Percentiles rank a stretch among this genome's conserved stretches.
phyloP scores from a whole-genome alignment of 2,329 filamentous ascomycete genomes.

The Hyphodiscus sp. region DNA sequence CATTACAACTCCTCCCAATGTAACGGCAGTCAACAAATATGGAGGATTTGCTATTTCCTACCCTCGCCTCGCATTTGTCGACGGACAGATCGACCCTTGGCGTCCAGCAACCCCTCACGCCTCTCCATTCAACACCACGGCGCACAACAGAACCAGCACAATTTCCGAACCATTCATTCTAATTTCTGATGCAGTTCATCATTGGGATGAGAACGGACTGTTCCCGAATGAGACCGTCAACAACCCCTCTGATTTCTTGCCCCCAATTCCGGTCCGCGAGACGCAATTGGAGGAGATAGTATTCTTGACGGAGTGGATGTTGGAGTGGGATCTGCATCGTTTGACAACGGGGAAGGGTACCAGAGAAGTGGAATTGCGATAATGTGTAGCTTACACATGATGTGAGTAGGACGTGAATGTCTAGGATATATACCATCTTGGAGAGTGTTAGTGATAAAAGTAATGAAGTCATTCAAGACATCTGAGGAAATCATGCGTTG shows the following conservation, averaged over 20 bases:
- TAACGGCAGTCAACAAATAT: constrained; percentile 66
- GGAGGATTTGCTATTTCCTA: constrained; percentile 67
- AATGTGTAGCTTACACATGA: not conserved
- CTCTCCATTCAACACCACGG: constrained; percentile 38
- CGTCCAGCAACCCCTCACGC: constrained; percentile 65
- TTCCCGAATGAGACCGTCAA: constrained; percentile 50
- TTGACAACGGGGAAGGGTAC: not conserved
- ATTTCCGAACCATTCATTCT: constrained; percentile 64
- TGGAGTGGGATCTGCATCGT: constrained; percentile 42
- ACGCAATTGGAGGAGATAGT: constrained; percentile 51
- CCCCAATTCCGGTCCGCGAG: constrained; percentile 51
- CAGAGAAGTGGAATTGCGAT: not conserved
- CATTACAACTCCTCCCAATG: constrained; percentile 56
- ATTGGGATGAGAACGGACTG: constrained; percentile 72
- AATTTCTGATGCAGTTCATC: constrained; percentile 69
- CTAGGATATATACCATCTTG: not conserved
- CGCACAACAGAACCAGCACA: constrained; percentile 51
- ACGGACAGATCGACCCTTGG: constrained; percentile 78
- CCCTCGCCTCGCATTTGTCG: constrained; percentile 68
- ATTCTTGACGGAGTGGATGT: constrained; percentile 63
- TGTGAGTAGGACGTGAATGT: not conserved
- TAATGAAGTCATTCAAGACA: too few species aligned
- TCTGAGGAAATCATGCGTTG: too few species aligned
- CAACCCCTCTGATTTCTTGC: constrained; percentile 36
- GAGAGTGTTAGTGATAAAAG: too few species aligned